Base-by-base conservation (phyloP, 2,329 filamentous ascomycete genomes). In the Mariannaea sp. region DNA sequence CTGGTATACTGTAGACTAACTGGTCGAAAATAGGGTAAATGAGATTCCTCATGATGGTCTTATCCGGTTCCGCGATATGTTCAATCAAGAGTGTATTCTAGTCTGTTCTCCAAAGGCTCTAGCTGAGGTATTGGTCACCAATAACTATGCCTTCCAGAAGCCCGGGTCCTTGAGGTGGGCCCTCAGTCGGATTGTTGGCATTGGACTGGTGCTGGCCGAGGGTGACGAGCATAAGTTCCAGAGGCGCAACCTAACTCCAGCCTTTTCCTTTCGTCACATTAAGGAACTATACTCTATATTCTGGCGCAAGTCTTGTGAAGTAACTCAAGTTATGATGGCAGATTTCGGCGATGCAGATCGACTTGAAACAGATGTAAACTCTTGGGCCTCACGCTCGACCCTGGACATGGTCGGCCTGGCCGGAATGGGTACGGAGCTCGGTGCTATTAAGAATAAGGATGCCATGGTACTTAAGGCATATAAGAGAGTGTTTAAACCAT, bases 201-300 rank as follows among this genome's bases (percentile, higher is more conserved):
- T 86, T 13, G 89, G 89, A 8, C 75, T 93, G 10, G 73, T 97
- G 27, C 75, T 96, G 8, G 88, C 90, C 2, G 92, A 97, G 71
- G 92, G 92, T n/a, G 89, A 94, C 10, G 89, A 92, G 65, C 93
- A 97, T 71, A 94, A 88, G 29, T 32, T 32, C 13, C 88, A 92
- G 74, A 81, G 92, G 39, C 92, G 88, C 68, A 85, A 87, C 53
- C 80, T 96, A 14, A 83, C 87, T 74, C 91, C 91, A 0, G 89
- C 90, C 2, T 96, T 96, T 70, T 80, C 85, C 13, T 95, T 90
- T 67, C 83, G 91, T 14, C 89, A 95, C 65, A 78, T 95, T 69
- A 95, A 94, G 68, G 82, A 93, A 54, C 75, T 96, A 10, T 94
- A 95, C 64, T 87, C 90, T 0, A 74, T 88, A 5, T 96, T 97